Conservation (phyloP, 2,329 filamentous ascomycete genomes). For the Colletotrichum siamense region DNA sequence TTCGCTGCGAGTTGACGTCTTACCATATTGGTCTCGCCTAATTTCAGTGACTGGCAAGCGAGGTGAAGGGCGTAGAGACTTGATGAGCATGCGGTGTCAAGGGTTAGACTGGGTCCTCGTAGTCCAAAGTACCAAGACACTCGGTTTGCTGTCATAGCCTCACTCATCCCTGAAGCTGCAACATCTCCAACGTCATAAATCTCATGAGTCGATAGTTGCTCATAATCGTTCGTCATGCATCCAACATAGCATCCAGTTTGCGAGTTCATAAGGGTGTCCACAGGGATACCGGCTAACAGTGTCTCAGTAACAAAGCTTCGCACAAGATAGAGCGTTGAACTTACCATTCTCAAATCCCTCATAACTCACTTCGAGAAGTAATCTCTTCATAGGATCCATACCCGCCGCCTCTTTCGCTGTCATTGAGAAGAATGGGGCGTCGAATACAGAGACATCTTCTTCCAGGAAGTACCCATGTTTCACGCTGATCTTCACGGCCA, state of each 20-base stretch:
- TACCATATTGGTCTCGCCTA: constrained; percentile 30
- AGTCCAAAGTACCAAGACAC: constrained; percentile 30
- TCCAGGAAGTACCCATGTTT: constrained; percentile 46
- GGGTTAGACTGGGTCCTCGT: constrained; percentile 32
- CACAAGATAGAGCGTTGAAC: no score
- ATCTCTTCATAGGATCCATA: constrained; percentile 49
- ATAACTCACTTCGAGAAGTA: constrained; percentile 37
- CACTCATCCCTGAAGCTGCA: not conserved
- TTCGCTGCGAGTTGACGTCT: not conserved
- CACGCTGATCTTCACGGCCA: constrained; percentile 9
- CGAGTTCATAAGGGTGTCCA: constrained; percentile 48
- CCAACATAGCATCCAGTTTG: constrained; percentile 58
- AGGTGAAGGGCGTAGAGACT: constrained; percentile 35
- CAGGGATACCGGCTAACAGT: constrained; percentile 47
- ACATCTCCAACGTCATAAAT: constrained; percentile 45
- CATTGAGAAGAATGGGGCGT: constrained; percentile 57
- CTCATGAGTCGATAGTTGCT: constrained; percentile 48
- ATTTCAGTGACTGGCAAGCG: constrained; percentile 32
- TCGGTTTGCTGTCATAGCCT: constrained; percentile 24
- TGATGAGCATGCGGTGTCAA: constrained; percentile 42
- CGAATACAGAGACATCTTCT: constrained; percentile 51
- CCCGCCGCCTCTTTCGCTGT: constrained; percentile 54
- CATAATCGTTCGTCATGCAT: constrained; percentile 52
- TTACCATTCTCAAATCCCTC: constrained; percentile 44
- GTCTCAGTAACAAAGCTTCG: not conserved